phyloP scores from a whole-genome alignment of 371 early-diverging fungal species.

The Apophysomyces ossiformis region DNA sequence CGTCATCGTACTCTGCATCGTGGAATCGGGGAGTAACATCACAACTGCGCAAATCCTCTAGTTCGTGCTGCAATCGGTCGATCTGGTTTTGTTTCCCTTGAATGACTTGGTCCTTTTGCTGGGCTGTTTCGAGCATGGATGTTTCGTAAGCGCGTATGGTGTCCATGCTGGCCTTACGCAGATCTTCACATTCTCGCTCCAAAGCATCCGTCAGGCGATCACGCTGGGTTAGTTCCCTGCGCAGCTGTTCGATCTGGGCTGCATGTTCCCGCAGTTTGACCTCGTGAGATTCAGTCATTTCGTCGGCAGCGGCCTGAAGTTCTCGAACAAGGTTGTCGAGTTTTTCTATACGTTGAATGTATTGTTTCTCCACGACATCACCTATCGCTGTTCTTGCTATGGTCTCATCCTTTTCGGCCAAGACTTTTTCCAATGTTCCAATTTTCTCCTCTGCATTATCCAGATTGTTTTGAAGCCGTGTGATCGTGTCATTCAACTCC shows the following conservation, averaged over 20 bases:
- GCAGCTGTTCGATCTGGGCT: conserved; percentile 29
- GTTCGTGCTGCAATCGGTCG: not conserved
- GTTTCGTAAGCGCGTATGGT: conserved; percentile 35
- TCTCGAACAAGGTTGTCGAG: conserved; percentile 25
- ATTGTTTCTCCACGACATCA: conserved; percentile 30
- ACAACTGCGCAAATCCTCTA: not conserved
- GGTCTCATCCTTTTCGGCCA: conserved; percentile 16
- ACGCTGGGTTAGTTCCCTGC: conserved; percentile 31
- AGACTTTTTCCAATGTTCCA: conserved; percentile 14
- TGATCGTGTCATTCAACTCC: conserved; percentile 36
- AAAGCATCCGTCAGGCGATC: conserved; percentile 30
- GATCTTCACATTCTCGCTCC: conserved; percentile 44
- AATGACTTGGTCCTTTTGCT: conserved; percentile 2
- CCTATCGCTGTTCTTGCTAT: conserved; percentile 12
- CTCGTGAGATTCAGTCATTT: conserved; percentile 21
- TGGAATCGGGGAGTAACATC: conserved; percentile 4
- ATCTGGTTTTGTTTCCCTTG: not conserved
- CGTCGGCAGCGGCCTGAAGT: conserved; percentile 16
- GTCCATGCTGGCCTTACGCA: conserved; percentile 33
- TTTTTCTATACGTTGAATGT: conserved; percentile 35
- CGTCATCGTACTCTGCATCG: not conserved
- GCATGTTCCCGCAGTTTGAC: conserved; percentile 24
- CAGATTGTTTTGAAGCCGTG: conserved; percentile 22
- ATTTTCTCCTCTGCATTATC: conserved; percentile 12
- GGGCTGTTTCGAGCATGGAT: conserved; percentile 13